Evolutionary conservation across 148 eudicot genomes (phyloP).

Genomic region (Gaultheria prostrata): DNA sequence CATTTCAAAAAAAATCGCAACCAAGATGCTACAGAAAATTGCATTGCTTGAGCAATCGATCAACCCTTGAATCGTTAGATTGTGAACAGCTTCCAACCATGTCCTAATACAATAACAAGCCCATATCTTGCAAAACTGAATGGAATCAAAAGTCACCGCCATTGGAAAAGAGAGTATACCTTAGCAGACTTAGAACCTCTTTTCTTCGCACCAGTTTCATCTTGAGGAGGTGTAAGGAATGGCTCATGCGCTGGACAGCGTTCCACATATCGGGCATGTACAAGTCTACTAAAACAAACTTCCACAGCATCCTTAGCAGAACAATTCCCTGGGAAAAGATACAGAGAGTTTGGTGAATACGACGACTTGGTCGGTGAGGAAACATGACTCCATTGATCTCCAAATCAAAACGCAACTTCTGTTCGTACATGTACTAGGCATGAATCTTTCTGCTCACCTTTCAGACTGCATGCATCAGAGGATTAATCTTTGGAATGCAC

Average conservation of each 20-base stretch:
- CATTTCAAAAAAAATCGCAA: not conserved
- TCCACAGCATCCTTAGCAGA: slow-evolving; percentile 32
- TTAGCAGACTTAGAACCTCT: slow-evolving; percentile 43
- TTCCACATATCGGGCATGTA: slow-evolving; percentile 56
- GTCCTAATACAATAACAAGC: not conserved
- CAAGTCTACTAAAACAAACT: slow-evolving; percentile 59
- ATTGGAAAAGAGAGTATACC: slow-evolving; percentile 33
- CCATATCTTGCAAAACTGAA: not conserved
- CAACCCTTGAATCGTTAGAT: not conserved
- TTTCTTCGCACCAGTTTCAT: slow-evolving; percentile 45
- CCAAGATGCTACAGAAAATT: not conserved
- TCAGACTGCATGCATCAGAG: not conserved
- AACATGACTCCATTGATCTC: no score
- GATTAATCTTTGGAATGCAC: not conserved
- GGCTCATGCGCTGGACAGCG: slow-evolving; percentile 84
- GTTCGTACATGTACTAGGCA: not conserved
- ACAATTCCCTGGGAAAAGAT: slow-evolving; percentile 37
- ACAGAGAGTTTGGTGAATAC: not conserved
- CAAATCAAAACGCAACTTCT: not conserved
- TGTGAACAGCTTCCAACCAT: not conserved
- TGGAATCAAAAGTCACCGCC: not conserved
- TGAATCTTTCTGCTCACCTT: not conserved
- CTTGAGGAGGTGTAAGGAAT: slow-evolving; percentile 43
- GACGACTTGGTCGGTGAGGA: not conserved
- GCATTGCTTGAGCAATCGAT: not conserved